Conservation (phyloP, 805 yeast genomes). For the Pichia exigua region DNA sequence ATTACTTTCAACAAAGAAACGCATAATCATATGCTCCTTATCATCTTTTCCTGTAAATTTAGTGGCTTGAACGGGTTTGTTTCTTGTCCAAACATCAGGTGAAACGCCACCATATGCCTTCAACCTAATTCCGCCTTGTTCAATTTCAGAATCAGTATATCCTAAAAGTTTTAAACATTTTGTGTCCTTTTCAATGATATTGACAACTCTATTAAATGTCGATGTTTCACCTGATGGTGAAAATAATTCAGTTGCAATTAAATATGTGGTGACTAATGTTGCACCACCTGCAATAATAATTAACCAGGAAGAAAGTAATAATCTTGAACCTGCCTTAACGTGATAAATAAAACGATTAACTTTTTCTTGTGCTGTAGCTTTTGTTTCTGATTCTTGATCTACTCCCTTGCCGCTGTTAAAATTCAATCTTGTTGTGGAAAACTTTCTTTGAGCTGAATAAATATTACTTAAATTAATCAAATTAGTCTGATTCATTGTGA, state of each 20-base stretch:
- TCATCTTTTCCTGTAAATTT: constrained; percentile 62
- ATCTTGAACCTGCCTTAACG: constrained; percentile 53
- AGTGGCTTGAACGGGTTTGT: constrained; percentile 74
- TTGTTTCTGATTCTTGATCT: constrained; percentile 7
- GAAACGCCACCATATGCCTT: constrained; percentile 76
- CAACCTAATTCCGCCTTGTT: constrained; percentile 40
- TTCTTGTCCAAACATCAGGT: constrained; percentile 77
- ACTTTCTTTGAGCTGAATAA: background rate
- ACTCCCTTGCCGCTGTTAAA: background rate
- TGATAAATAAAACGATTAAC: constrained; percentile 33
- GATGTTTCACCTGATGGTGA: constrained; percentile 90
- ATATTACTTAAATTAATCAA: background rate
- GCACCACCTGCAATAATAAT: constrained; percentile 66
- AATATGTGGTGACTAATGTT: constrained; percentile 60
- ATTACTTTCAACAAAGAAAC: constrained; percentile 76
- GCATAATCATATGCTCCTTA: constrained; percentile 72
- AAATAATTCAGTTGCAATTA: constrained; percentile 70
- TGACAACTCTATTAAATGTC: constrained; percentile 80
- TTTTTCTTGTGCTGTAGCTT: constrained; percentile 9
- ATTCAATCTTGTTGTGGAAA: background rate
- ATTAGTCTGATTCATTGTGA: background rate
- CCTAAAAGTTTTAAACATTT: constrained; percentile 48
- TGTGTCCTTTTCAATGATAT: constrained; percentile 61
- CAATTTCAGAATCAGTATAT: constrained; percentile 33
- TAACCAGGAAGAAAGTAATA: constrained; percentile 50